Evolutionary conservation across 2,329 filamentous ascomycete genomes (phyloP).

Genomic region (Trichoderma semiorbis): DNA sequence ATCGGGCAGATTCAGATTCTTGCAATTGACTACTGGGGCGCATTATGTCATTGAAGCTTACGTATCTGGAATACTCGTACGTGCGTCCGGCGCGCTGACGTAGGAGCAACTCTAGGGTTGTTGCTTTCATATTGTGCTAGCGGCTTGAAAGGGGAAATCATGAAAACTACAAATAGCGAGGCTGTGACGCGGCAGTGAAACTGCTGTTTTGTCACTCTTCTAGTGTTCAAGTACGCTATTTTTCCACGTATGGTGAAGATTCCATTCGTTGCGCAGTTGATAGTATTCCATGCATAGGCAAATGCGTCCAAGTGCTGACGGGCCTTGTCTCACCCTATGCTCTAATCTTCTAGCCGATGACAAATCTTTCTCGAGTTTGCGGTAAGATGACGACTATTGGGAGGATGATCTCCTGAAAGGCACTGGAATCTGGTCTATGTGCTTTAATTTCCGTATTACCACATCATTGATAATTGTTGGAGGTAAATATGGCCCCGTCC

Average conservation of each 20-base stretch:
- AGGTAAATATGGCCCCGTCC: background rate
- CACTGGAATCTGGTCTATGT: background rate
- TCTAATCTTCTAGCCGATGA: constrained; percentile 1
- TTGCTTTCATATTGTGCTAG: background rate
- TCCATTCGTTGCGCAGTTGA: background rate
- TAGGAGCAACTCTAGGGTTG: background rate
- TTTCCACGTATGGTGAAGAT: background rate
- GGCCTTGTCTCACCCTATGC: background rate
- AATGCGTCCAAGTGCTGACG: constrained; percentile 1
- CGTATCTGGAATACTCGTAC: background rate
- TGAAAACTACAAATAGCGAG: background rate
- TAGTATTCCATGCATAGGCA: background rate
- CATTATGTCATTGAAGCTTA: background rate
- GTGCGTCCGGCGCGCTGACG: background rate
- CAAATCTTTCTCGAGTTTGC: constrained; percentile 3
- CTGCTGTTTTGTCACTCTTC: background rate
- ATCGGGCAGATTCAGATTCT: background rate
- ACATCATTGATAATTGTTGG: background rate
- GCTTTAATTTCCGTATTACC: background rate
- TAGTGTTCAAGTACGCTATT: background rate
- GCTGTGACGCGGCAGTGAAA: background rate
- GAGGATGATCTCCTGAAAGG: background rate
- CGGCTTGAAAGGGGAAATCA: background rate
- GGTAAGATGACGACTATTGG: background rate
- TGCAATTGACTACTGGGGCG: background rate